Percentiles rank a stretch among this genome's conserved stretches.
phyloP scores from a whole-genome alignment of 192 early-diverging fungal species.

The Coemansia asiatica region DNA sequence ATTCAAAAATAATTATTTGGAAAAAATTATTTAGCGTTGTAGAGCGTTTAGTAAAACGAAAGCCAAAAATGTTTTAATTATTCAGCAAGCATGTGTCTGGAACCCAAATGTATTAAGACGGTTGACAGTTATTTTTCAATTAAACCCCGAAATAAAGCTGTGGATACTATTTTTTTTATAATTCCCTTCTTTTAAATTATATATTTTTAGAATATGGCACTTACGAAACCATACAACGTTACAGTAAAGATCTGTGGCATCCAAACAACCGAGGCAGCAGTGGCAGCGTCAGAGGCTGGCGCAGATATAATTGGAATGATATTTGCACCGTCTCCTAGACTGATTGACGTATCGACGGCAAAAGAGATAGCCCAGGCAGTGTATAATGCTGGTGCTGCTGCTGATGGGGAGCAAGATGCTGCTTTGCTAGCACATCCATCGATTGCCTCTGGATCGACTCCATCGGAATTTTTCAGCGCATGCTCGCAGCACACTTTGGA shows the following conservation, averaged over 20 bases:
- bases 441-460: background rate
- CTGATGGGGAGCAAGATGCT: background rate
- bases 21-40: too few relatives aligned
- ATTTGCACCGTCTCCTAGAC: slow-evolving; percentile 82
- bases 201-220: background rate
- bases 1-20: too few relatives aligned
- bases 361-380: slow-evolving; percentile 74
- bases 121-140: background rate
- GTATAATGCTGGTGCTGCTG: slow-evolving; percentile 10
- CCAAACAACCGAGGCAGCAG: slow-evolving; percentile 75
- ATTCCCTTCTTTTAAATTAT: too few relatives aligned
- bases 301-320: slow-evolving; percentile 95
- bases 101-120: background rate
- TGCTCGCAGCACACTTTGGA: slow-evolving; percentile 55
- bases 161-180: background rate
- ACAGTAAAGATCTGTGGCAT: slow-evolving; percentile 96
- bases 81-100: background rate
- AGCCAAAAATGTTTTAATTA: background rate
- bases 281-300: slow-evolving; percentile 69
- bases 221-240: too few relatives aligned
- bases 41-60: background rate
- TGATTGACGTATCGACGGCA: slow-evolving; percentile 67
- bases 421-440: background rate
- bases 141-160: too few relatives aligned
- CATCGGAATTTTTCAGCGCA: slow-evolving; percentile 21